Percentiles rank a stretch among this genome's conserved stretches.
phyloP scores from a whole-genome alignment of 495 filamentous ascomycete species.

The Penicillium turbatum region DNA sequence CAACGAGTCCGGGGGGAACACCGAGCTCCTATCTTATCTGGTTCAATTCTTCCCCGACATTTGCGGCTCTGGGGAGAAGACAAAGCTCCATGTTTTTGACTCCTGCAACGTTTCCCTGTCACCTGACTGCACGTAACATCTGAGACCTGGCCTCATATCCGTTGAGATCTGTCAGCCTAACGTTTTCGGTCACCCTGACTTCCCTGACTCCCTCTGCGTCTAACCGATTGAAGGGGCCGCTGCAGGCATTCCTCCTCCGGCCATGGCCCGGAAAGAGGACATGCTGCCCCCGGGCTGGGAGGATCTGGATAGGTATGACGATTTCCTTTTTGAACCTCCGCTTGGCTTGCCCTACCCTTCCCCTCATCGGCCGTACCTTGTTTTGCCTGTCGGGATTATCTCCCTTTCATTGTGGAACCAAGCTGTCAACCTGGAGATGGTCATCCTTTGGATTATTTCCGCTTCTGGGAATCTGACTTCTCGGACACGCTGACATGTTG shows the following conservation, averaged over 20 bases:
- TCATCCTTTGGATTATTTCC: conserved; percentile 15
- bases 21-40: conserved; percentile 11
- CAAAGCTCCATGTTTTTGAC: not conserved
- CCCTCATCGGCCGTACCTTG: not conserved
- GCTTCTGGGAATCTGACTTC: conserved; percentile 11
- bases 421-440: not conserved
- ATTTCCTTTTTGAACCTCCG: conserved; percentile 13
- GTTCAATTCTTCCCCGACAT: conserved; percentile 13
- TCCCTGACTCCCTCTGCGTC: conserved; percentile 8
- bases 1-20: not conserved
- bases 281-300: conserved; percentile 48
- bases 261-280: conserved; percentile 50
- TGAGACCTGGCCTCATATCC: not conserved
- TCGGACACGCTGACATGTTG: conserved; percentile 21
- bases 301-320: conserved; percentile 45
- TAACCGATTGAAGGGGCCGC: conserved; percentile 6
- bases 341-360: not conserved
- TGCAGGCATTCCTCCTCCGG: conserved; percentile 42
- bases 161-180: not conserved
- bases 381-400: not conserved
- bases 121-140: conserved; percentile 24
- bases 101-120: conserved; percentile 11
- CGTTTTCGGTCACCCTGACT: conserved; percentile 15
- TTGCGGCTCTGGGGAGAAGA: conserved; percentile 23
- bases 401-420: conserved; percentile 21